Evolutionary conservation across 331 rosid species (phyloP), one percentile per base, ranked within the genome.

Genomic region (Arachis monticola): DNA sequence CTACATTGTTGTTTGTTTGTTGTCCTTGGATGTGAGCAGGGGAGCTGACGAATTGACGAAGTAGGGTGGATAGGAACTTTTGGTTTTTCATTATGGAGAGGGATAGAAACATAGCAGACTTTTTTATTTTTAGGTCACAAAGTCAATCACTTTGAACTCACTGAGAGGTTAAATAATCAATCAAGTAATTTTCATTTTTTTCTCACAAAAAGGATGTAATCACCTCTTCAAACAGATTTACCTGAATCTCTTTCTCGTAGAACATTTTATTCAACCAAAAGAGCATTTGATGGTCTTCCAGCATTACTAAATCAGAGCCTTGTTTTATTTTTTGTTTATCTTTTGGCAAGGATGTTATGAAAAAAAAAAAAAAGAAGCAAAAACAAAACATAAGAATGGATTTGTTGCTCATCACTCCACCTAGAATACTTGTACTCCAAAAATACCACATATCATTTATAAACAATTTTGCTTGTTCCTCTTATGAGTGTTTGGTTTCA

Each of bases 401-500:
- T 22, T 22, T 22, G 27, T 22, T 22, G 27, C 27, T 22, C 27
- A 22, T 22, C 27, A 22, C 27, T 22, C 27, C 27, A 22, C 27
- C 27, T 22, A 67, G 48, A 67, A 11, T 51, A 38, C 44, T 27
- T 58, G 14, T 30, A 1, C 55, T 35, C 67, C 5, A 13, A 7
- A 47, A 46, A 10, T 42, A 31, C 17, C 27, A 22, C 10, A 45
- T 60, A 11, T 27, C 11, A 45, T 10, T 10, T 30, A 31, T 79
- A 67, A 65, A 31, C 75, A 32, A 1, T 6, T 57, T 46, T 46
- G 41, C 69, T 60, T 47, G 40, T 56, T 41, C 56, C 11, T 38
- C 74, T 72, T 27, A 63, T 77, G 74, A 59, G 58, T 75, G 2
- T 58, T 81, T 74, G 40, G 79, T 82, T 77, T 70, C 87, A 94